These are phyloP conservation scores for Tulasnella sp. DNA, from an alignment of 768 basidiomycete species.

Conservation along the genomic window DNA sequence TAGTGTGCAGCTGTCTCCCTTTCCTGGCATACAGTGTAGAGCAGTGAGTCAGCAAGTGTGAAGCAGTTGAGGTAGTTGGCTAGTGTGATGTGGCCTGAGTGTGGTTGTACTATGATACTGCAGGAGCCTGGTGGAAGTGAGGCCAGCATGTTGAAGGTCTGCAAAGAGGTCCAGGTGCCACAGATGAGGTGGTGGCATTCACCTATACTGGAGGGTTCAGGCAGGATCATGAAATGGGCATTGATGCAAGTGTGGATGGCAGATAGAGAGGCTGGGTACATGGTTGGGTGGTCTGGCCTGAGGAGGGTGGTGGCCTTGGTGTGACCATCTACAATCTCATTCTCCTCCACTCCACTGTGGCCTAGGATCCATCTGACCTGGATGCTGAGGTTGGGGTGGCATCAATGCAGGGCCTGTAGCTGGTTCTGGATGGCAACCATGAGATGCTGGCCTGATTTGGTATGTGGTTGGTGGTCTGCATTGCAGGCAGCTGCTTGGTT, in stretches of 20 bases:
- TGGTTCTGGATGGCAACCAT: slow-evolving; percentile 7
- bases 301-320: slow-evolving; percentile 1
- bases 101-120: slow-evolving; percentile 17
- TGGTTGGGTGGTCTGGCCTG: not conserved
- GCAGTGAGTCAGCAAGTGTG: not conserved
- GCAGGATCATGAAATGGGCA: not conserved
- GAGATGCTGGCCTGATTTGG: slow-evolving; percentile 7
- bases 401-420: not conserved
- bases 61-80: slow-evolving; percentile 14
- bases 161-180: not conserved
- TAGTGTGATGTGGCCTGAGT: slow-evolving; percentile 17
- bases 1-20: slow-evolving; percentile 18
- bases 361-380: slow-evolving; percentile 7
- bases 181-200: not conserved
- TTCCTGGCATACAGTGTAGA: slow-evolving; percentile 8
- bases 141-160: not conserved
- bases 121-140: slow-evolving; percentile 6
- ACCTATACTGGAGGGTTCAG: not conserved
- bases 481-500: slow-evolving; percentile 14
- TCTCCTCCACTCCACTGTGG: slow-evolving; percentile 8
- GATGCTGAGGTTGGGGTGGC: not conserved
- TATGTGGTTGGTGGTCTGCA: not conserved
- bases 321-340: slow-evolving; percentile 7
- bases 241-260: not conserved
- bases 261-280: not conserved